These are phyloP conservation scores for Wickerhamomyces pijperi DNA, from an alignment of 805 yeast genomes.

Conservation along the genomic window DNA sequence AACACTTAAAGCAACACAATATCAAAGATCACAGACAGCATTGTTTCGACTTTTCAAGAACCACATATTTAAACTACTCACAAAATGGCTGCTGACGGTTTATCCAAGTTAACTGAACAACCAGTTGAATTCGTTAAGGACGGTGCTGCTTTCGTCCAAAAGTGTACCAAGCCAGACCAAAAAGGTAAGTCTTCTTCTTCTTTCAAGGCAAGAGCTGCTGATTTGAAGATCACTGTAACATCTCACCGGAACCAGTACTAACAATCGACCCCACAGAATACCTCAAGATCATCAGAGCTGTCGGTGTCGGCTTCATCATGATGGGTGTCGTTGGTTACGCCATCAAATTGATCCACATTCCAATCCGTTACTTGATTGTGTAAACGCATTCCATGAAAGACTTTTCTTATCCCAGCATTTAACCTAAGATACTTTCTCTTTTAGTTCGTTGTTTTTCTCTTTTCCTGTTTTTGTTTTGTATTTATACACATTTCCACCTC, in stretches of 20 bases:
- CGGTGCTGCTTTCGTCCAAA: constrained; percentile 77
- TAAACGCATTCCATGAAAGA: no score
- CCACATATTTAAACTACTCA: no score
- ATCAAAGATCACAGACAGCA: no score
- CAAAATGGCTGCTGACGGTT: constrained; percentile 44
- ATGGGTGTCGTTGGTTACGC: constrained; percentile 97
- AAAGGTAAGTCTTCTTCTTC: constrained; percentile 58
- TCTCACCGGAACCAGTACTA: constrained; percentile 1
- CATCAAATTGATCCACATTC: constrained; percentile 54
- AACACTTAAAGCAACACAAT: no score
- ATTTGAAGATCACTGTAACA: background rate
- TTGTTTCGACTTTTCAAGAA: no score
- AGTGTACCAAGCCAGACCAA: constrained; percentile 86
- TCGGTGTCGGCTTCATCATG: constrained; percentile 92
- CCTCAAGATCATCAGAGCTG: constrained; percentile 82
- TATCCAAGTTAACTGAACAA: constrained; percentile 71
- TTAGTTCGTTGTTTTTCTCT: background rate
- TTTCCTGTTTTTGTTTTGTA: no score
- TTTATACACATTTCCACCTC: background rate
- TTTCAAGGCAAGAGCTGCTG: no score
- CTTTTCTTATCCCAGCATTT: background rate
- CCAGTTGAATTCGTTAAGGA: constrained; percentile 89
- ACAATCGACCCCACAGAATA: constrained; percentile 41
- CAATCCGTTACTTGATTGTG: background rate
- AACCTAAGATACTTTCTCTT: no score